Evolutionary conservation across 148 eudicot genomes (phyloP).

Genomic region (Hydrangea macrophylla): DNA sequence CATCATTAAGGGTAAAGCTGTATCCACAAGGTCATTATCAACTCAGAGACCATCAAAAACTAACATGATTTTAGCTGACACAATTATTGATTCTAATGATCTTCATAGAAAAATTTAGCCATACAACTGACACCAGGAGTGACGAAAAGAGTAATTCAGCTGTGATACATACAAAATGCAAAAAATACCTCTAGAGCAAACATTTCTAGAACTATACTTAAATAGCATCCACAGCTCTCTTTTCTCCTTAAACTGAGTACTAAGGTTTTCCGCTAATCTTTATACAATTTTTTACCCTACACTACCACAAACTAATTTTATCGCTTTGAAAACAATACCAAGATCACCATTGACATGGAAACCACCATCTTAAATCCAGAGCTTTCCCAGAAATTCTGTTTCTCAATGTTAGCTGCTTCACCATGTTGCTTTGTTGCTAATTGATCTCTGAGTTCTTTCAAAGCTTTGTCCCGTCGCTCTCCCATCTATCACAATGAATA

Average conservation of each 20-base stretch:
- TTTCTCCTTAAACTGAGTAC: neutral
- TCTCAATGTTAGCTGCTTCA: constrained; percentile 22
- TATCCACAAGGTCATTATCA: too few species aligned
- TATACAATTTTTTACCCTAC: neutral
- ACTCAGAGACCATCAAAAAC: too few species aligned
- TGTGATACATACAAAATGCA: neutral
- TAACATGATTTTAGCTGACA: too few species aligned
- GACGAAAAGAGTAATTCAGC: neutral
- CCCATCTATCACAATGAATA: constrained; percentile 47
- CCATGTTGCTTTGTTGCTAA: constrained; percentile 47
- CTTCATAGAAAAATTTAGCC: neutral
- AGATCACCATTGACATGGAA: constrained; percentile 81
- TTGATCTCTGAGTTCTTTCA: constrained; percentile 79
- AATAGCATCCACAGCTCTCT: constrained; percentile 1
- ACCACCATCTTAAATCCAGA: constrained; percentile 63
- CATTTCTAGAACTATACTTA: constrained; percentile 8
- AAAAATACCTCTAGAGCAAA: neutral
- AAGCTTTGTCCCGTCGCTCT: constrained; percentile 75
- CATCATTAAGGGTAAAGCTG: too few species aligned
- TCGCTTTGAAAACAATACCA: constrained; percentile 81
- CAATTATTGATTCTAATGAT: too few species aligned
- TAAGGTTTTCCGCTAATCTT: neutral
- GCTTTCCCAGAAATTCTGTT: constrained; percentile 75
- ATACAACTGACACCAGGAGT: neutral
- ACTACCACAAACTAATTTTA: constrained; percentile 24